Evolutionary conservation across 192 early-diverging fungal genomes (phyloP).

Genomic region (Dissophora ornata): DNA sequence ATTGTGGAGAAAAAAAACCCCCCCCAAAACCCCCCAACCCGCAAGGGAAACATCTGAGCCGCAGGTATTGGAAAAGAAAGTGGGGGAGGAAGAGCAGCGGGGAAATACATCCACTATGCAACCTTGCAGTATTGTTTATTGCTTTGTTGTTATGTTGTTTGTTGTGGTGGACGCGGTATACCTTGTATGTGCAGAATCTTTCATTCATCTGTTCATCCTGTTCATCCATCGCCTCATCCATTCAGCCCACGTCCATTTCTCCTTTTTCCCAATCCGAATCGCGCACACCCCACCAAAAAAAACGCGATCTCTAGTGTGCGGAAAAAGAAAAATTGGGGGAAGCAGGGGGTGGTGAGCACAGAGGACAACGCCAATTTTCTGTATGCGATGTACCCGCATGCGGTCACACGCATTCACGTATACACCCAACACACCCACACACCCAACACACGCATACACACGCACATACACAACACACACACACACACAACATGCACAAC

Average conservation of each 20-base stretch:
- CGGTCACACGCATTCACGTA: slow-evolving; percentile 2
- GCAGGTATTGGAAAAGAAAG: not conserved
- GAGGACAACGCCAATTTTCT: too few species aligned
- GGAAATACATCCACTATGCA: slow-evolving; percentile 6
- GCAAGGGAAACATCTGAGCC: not conserved
- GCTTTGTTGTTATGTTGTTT: not conserved
- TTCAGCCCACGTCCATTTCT: not conserved
- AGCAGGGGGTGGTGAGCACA: not conserved
- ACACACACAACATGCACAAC: not conserved
- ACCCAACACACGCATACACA: not conserved
- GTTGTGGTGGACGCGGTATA: slow-evolving; percentile 2
- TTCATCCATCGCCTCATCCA: not conserved
- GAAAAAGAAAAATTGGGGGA: slow-evolving; percentile 6
- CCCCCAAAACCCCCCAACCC: too few species aligned
- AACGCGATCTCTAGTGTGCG: slow-evolving; percentile 1
- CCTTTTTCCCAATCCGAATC: not conserved
- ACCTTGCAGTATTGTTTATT: slow-evolving; percentile 8
- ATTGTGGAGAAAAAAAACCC: slow-evolving; percentile 11
- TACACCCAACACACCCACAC: not conserved
- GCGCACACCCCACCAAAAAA: slow-evolving; percentile 5
- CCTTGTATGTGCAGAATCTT: not conserved
- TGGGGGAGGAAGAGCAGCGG: not conserved
- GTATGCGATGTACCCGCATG: slow-evolving; percentile 8
- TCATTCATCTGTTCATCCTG: not conserved
- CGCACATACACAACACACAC: not conserved